Evolutionary conservation across 192 early-diverging fungal species (phyloP).

Genomic region (Umbelopsis ramanniana): DNA sequence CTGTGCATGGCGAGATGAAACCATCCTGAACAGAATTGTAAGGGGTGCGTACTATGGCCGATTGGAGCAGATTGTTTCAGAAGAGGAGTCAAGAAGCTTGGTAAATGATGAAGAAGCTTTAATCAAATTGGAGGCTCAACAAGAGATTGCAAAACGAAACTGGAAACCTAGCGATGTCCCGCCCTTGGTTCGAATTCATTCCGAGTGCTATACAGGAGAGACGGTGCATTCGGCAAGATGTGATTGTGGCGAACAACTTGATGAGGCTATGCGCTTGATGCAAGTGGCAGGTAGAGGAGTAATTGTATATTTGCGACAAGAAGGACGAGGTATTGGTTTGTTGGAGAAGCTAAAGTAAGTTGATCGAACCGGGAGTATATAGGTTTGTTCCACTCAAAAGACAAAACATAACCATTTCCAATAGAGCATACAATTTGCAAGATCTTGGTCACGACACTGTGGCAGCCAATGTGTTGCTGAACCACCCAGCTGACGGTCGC

Average conservation of each 20-base stretch:
- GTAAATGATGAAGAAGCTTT: conserved; percentile 26
- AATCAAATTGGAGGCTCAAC: conserved; percentile 34
- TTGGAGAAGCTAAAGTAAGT: conserved; percentile 87
- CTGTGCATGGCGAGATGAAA: conserved; percentile 65
- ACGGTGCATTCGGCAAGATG: conserved; percentile 89
- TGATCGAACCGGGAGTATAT: background rate
- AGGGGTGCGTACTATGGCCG: conserved; percentile 77
- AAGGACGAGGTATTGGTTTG: conserved; percentile 95
- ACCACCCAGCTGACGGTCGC: conserved; percentile 94
- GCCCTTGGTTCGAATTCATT: conserved; percentile 92
- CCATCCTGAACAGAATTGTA: conserved; percentile 75
- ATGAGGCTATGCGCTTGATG: conserved; percentile 90
- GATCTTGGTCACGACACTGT: conserved; percentile 96
- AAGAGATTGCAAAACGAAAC: conserved; percentile 24
- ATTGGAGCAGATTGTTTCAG: conserved; percentile 44
- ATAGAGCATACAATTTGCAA: conserved; percentile 94
- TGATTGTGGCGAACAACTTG: conserved; percentile 95
- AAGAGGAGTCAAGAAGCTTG: conserved; percentile 39
- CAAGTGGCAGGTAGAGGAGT: conserved; percentile 85
- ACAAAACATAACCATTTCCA: background rate
- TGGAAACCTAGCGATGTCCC: conserved; percentile 32
- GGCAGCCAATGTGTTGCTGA: conserved; percentile 85
- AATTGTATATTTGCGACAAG: conserved; percentile 94
- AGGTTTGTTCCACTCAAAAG: background rate
- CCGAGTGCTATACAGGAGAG: conserved; percentile 97